phyloP scores from a whole-genome alignment of 106 monocot species.

The Dioscorea dumetorum region DNA sequence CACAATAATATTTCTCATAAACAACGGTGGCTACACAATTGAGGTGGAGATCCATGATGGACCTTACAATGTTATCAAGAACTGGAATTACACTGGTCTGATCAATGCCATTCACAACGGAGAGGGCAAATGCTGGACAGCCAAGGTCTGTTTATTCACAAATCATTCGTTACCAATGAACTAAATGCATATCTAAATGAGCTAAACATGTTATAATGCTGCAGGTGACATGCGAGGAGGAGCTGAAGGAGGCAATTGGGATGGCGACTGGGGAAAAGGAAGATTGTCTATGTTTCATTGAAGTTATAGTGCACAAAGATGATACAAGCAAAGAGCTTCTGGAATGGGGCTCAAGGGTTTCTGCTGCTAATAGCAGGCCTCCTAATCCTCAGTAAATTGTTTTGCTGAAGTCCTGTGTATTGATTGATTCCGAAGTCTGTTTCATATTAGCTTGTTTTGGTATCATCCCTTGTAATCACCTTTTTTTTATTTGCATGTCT shows the following conservation, averaged over 20 bases:
- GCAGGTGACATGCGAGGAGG: slow-evolving; percentile 56
- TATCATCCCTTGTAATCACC: too few species aligned
- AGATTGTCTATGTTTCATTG: slow-evolving; percentile 80
- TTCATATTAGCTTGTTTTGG: background rate
- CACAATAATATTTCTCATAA: slow-evolving; percentile 78
- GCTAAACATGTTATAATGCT: background rate
- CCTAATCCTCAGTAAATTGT: slow-evolving; percentile 67
- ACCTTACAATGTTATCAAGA: slow-evolving; percentile 93
- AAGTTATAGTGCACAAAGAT: slow-evolving; percentile 75
- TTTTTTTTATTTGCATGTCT: background rate
- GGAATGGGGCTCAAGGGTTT: slow-evolving; percentile 84
- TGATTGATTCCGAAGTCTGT: background rate
- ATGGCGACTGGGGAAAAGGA: slow-evolving; percentile 43
- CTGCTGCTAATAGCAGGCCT: slow-evolving; percentile 68
- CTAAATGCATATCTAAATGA: too few species aligned
- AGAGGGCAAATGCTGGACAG: slow-evolving; percentile 83
- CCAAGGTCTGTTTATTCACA: slow-evolving; percentile 23
- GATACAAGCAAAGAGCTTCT: slow-evolving; percentile 95
- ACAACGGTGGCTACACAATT: slow-evolving; percentile 90
- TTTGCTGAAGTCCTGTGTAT: background rate
- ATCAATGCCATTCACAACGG: slow-evolving; percentile 81
- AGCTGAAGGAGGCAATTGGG: slow-evolving; percentile 50
- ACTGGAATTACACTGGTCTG: slow-evolving; percentile 85
- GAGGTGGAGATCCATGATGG: slow-evolving; percentile 94
- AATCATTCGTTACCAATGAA: too few species aligned